A percentile compares a stretch with the other conserved stretches of the same genome.
Conservation (phyloP, 148 eudicot genomes). For the Fallopia convolvulus region DNA sequence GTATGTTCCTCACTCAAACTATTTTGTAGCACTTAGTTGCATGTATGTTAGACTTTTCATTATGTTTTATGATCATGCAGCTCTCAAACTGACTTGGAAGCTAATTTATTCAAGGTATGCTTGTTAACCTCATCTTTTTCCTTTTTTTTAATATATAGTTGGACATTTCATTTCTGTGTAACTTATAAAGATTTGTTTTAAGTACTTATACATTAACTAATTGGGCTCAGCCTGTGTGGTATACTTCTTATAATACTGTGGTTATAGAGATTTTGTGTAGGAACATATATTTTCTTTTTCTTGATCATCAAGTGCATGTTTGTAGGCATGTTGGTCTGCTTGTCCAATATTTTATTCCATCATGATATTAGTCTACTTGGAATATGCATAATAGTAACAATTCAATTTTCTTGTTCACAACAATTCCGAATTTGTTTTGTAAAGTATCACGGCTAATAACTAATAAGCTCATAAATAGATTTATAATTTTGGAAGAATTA, state of each 20-base stretch:
- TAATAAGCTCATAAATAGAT: neutral
- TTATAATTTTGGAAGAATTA: neutral
- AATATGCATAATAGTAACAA: neutral
- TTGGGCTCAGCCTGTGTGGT: neutral
- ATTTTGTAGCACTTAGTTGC: neutral
- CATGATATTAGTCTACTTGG: neutral
- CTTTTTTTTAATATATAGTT: neutral
- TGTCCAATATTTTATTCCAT: neutral
- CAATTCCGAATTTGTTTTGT: neutral
- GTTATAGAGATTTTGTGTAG: neutral
- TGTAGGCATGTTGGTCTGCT: neutral
- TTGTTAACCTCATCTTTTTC: neutral
- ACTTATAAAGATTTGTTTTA: neutral
- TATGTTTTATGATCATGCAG: slow-evolving; percentile 34
- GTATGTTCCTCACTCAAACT: slow-evolving; percentile 38
- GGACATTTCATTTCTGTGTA: neutral
- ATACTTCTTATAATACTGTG: neutral
- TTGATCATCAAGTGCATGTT: neutral
- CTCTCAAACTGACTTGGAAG: slow-evolving; percentile 87
- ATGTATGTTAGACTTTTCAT: neutral
- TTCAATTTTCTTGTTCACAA: neutral
- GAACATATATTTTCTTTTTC: neutral
- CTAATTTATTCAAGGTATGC: slow-evolving; percentile 85
- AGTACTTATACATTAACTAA: neutral
- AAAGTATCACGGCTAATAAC: neutral